Conservation (phyloP, 371 early-diverging fungal genomes). For the Sporodiniella umbellata region DNA sequence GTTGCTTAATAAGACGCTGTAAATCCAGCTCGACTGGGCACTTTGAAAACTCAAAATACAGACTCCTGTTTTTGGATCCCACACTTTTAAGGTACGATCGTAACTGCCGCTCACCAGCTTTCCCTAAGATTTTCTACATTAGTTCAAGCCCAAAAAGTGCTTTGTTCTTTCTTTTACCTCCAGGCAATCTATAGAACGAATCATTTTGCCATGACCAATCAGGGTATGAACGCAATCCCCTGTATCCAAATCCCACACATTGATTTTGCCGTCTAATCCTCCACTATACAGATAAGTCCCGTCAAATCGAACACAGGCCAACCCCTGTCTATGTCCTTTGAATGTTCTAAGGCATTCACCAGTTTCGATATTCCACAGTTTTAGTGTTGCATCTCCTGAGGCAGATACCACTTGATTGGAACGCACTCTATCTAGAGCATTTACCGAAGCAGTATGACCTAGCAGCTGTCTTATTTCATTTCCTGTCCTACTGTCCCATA, state of each 20-base stretch:
- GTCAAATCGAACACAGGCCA: slow-evolving; percentile 92
- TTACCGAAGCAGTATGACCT: slow-evolving; percentile 88
- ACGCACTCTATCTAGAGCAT: slow-evolving; percentile 74
- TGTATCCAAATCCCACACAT: slow-evolving; percentile 88
- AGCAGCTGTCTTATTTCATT: slow-evolving; percentile 60
- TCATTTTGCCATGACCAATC: slow-evolving; percentile 86
- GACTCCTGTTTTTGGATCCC: slow-evolving; percentile 62
- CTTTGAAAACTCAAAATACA: slow-evolving; percentile 60
- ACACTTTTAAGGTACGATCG: slow-evolving; percentile 94
- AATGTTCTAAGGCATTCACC: slow-evolving; percentile 65
- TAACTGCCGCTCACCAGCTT: slow-evolving; percentile 59
- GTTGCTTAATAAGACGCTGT: slow-evolving; percentile 79
- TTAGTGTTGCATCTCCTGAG: slow-evolving; percentile 83
- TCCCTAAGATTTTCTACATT: slow-evolving; percentile 18
- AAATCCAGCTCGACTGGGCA: slow-evolving; percentile 87
- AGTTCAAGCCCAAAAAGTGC: not conserved
- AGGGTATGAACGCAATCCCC: slow-evolving; percentile 74
- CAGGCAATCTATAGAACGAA: slow-evolving; percentile 82
- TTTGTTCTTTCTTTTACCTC: slow-evolving; percentile 34
- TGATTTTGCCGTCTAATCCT: slow-evolving; percentile 89
- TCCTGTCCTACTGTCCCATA: slow-evolving; percentile 48
- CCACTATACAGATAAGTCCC: slow-evolving; percentile 86
- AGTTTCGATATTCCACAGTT: slow-evolving; percentile 81
- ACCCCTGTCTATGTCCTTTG: slow-evolving; percentile 75
- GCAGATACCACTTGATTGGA: slow-evolving; percentile 75